A percentile compares a stretch with the other conserved stretches of the same genome.
Conservation (phyloP, 208 protist species). For the Trypanosoma cruzi region DNA sequence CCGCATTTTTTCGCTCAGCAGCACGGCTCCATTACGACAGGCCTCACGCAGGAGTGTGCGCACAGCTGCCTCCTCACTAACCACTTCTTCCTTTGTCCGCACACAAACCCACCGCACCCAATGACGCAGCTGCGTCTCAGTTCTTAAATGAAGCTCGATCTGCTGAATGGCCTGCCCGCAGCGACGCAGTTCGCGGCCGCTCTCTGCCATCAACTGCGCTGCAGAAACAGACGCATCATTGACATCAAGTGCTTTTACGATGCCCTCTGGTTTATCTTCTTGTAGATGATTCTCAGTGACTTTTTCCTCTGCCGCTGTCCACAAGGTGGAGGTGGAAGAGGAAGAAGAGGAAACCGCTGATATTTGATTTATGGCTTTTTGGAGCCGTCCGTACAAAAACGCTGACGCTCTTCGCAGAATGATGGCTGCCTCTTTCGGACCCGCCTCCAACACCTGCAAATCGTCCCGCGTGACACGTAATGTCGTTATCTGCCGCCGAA, state of each 20-base stretch:
- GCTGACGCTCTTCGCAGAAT: constrained; percentile 5
- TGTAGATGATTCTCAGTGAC: neutral
- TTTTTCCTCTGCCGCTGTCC: neutral
- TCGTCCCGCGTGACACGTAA: constrained; percentile 7
- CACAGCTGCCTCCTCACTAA: neutral
- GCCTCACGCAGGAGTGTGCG: constrained; percentile 7
- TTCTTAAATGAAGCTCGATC: neutral
- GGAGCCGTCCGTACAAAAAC: constrained; percentile 3
- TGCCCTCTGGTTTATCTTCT: neutral
- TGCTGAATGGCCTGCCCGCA: constrained; percentile 6
- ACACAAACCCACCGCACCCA: constrained; percentile 4
- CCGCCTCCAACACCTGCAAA: constrained; percentile 2
- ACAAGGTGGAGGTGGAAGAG: neutral
- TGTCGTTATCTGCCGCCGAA: neutral
- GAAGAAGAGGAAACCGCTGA: neutral
- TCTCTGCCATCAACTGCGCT: constrained; percentile 5
- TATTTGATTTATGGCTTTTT: neutral
- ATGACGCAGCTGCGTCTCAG: neutral
- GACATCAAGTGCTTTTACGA: neutral
- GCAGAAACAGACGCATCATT: neutral
- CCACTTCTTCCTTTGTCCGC: constrained; percentile 2
- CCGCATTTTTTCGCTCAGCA: constrained; percentile 17
- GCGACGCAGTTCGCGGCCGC: neutral
- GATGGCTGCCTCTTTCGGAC: neutral
- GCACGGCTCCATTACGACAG: constrained; percentile 3